Base-by-base conservation (phyloP, 306 rosid genomes). In the Prunus mongolica region DNA sequence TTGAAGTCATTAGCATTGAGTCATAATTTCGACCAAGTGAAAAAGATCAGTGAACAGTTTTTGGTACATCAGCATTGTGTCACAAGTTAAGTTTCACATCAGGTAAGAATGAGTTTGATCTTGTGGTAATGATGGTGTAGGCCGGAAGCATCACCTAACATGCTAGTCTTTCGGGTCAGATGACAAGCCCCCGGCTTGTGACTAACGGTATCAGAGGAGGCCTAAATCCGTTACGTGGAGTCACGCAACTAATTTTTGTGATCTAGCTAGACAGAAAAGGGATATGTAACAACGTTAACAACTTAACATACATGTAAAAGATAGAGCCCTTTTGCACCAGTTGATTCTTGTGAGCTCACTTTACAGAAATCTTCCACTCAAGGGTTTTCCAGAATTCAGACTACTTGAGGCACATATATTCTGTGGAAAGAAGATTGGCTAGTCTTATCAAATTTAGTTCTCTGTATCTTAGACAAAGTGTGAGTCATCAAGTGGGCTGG, bases 401-500 rank as follows among this genome's bases (percentile, higher is more conserved):
- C 49, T 79, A 76, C 34, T 81, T 55, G 28, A 51, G 60, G 56
- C 57, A 72, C 56, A 69, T 69, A 55, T 69, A 38, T 82, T 78
- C 49, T 65, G 69, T 60, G 76, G 58, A 76, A 66, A 81, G 65
- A 82, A 76, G 46, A 38, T 38, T 38, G 8, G 44, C 73, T 77
- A 51, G 80, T 77, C 80, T 27, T 45, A 47, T 77, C 80, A 77
- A 38, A 58, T 55, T 63, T 45, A 38, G 51, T 55, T 67, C 14
- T 58, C 28, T 58, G 60, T 67, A 38, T 38, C 54, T 24, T 14
- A 45, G 69, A 47, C 63, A 63, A 76, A 56, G 77, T 64, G 72
- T 64, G 71, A 57, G 51, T 30, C 83, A 78, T 78, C 77, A 74
- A 69, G 85, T 67, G 76, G 78, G 65, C 11, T 60, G 71, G 49